Percentiles rank a stretch among this genome's conserved stretches.
phyloP scores from a whole-genome alignment of 1,284 basidiomycete genomes.

The Melanopsichium pennsylvanicum region DNA sequence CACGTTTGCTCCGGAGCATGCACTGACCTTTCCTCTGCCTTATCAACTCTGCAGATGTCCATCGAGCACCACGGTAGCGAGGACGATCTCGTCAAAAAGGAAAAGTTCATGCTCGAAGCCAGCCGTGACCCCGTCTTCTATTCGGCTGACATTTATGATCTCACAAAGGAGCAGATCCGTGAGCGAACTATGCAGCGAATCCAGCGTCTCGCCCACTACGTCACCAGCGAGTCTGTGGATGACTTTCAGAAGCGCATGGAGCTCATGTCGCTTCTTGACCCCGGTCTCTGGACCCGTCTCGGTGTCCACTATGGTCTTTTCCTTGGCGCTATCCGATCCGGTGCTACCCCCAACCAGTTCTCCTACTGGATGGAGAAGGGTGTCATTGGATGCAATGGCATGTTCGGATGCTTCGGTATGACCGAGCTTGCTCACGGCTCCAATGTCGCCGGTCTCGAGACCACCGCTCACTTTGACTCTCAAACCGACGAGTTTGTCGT shows the following conservation, averaged over 20 bases:
- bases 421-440: conserved; percentile 69
- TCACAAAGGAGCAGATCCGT: conserved; percentile 70
- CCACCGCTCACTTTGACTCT: conserved; percentile 71
- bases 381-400: conserved; percentile 16
- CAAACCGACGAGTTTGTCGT: conserved; percentile 71
- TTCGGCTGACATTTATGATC: conserved; percentile 70
- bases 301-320: conserved; percentile 72
- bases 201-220: conserved; percentile 59
- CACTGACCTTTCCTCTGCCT: not conserved
- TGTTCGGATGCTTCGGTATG: conserved; percentile 72
- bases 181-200: conserved; percentile 60
- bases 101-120: conserved; percentile 68
- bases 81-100: conserved; percentile 63
- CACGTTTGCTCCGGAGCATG: not conserved
- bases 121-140: conserved; percentile 70
- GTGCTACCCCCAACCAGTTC: conserved; percentile 65
- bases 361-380: conserved; percentile 71
- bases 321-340: conserved; percentile 63
- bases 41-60: conserved; percentile 51
- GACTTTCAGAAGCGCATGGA: conserved; percentile 70
- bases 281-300: conserved; percentile 71
- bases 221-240: conserved; percentile 60
- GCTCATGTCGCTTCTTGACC: conserved; percentile 68
- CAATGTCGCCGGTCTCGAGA: conserved; percentile 72
- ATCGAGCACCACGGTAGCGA: conserved; percentile 67